Evolutionary conservation across 371 early-diverging fungal genomes (phyloP), one percentile per base, ranked within the genome.

Genomic region (Massospora cicadina): DNA sequence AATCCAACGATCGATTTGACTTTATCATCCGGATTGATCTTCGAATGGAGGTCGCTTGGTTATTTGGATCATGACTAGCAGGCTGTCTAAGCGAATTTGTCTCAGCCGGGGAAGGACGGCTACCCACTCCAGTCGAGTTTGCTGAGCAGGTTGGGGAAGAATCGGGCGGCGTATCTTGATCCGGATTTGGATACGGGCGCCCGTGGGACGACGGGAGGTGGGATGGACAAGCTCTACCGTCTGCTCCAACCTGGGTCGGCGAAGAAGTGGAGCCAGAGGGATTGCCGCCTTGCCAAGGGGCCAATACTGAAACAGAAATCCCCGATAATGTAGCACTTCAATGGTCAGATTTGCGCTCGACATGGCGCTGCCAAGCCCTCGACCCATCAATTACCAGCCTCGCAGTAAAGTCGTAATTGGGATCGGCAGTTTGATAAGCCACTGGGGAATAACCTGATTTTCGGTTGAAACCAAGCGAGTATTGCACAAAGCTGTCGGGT

Each of bases 241-340:
- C 43, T 43, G 43, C 43, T 43, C 43, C 43, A 43, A 43, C 10
- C 43, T 43, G 17, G 43, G 43, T 10, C 43, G 5, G 10, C 43
- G 43, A 43, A 57, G 28, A n/a, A 57, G 57, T 10, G 28, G 28
- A 2, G 23, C 57, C 57, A 57, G 28, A 10, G 23, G 23, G 25
- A 57, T 25, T 10, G 25, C 3, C 5, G 25, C 23, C 28, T 21
- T 57, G 3, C 57, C 57, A 27, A 57, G 57, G 26, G 25, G 12
- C 25, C 23, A n/a, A 21, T 3, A 5, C 28, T 57, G 23, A 27
- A 57, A 57, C 12, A 57, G 28, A 57, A 57, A 25, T 21, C 57
- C 57, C 2, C 57, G 57, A 57, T 57, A 57, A 26, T 57, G 57
- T 10, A 57, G 26, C 25, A 57, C 28, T 57, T 57, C 57, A 21